Evolutionary conservation across 768 basidiomycete genomes (phyloP).

Genomic region (Tylopilus subfusipes): DNA sequence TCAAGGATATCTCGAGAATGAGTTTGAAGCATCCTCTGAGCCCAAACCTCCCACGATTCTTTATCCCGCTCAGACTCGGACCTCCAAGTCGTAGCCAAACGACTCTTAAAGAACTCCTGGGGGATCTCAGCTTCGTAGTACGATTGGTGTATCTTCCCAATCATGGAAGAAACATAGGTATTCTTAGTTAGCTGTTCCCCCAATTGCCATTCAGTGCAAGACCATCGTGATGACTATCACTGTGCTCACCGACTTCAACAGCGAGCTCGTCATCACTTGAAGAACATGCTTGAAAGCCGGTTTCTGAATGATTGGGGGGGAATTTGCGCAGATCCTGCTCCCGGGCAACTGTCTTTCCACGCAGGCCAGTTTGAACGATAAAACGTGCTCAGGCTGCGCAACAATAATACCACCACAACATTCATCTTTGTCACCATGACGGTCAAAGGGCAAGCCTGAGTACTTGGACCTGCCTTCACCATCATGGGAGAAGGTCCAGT

Average conservation of each 20-base stretch:
- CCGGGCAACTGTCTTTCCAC: slow-evolving; percentile 33
- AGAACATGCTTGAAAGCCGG: not conserved
- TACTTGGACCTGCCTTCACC: no score
- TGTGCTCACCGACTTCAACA: not conserved
- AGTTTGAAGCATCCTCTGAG: slow-evolving; percentile 25
- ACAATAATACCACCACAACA: slow-evolving; percentile 50
- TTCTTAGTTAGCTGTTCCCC: not conserved
- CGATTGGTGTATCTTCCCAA: no score
- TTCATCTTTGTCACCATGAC: no score
- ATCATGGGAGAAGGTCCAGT: slow-evolving; percentile 41
- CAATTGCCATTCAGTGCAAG: not conserved
- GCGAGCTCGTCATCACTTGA: not conserved
- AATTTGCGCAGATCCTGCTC: not conserved
- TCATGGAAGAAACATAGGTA: not conserved
- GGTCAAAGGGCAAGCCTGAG: no score
- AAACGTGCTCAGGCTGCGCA: slow-evolving; percentile 50
- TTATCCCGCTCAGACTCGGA: no score
- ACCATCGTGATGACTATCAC: not conserved
- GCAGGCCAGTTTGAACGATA: slow-evolving; percentile 49
- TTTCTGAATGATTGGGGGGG: not conserved
- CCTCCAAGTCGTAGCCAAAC: no score
- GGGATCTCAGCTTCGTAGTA: no score
- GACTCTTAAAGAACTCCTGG: not conserved
- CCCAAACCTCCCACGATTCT: no score
- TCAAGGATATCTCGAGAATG: slow-evolving; percentile 21